Base-by-base conservation (phyloP, 1,139 yeast genomes). In the Suhomyces yuchorum region DNA sequence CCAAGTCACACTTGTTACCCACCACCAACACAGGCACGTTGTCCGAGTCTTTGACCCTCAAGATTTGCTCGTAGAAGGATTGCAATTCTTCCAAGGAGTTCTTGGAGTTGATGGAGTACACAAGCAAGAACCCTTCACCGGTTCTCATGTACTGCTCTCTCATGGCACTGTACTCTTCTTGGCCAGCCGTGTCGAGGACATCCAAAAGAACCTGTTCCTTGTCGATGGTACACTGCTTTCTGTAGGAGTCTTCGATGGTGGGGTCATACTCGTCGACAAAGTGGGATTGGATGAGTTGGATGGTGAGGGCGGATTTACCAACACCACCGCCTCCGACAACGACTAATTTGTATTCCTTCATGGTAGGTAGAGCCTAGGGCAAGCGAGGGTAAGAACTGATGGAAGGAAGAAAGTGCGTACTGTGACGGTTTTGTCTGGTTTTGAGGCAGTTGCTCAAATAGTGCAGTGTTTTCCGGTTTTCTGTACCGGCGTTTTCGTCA, bases 321-420 rank as follows among this genome's bases (percentile, higher is more conserved):
- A 93, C 98, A 68, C 97, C 97, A 68, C 98, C 98, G 43, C 97
- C 98, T 49, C 98, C 98, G 45, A 93, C 96, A 49, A 93, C 97
- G 18, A 92, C 97, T 54, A 93, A 73, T 65, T 92, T 90, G 68
- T 85, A 90, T 67, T 87, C 95, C 66, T 84, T 75, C 57, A 79
- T 66, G 24, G 26, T 36, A 20, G 28, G 38, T 20, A 20, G 38
- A 14, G 34, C 23, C 14, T 8, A 12, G 4, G 40, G 24, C 44
- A 35, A 42, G 45, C 45, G 45, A 42, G 45, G 30, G 45, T 37
- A 15, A 36, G 34, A 28, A 30, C 12, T 30, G 28, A 24, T 30
- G 19, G 28, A 32, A 24, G 36, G 33, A 41, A 37, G 41, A 38
- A 28, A 38, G 42, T 30, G 36, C 35, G 42, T 39, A 30, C 23